Base-by-base conservation (phyloP, 257 asterid species). In the Jacaranda mimosifolia region DNA sequence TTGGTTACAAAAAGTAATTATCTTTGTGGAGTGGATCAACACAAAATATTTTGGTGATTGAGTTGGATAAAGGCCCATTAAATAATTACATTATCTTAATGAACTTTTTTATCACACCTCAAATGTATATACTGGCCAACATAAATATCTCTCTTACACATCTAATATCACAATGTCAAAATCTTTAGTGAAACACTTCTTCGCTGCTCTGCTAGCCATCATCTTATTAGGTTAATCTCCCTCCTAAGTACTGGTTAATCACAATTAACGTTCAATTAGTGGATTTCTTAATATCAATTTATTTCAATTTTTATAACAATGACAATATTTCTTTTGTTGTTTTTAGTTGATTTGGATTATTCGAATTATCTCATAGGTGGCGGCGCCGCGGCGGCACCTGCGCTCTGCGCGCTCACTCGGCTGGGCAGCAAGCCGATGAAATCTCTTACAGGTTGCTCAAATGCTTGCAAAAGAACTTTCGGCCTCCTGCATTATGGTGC, bases 371-470 rank as follows among this genome's bases (percentile, higher is more conserved):
- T 9, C 15, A 48, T 48, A 6, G 15, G 12, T 12, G 32, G 38
- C 36, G 8, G 5, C 14, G 52, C 48, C 39, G 57, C 64, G 19
- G 45, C 45, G 7, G 63, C 63, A 52, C 63, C 64, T 32, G 9
- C 56, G 4, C 42, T 63, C 14, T 75, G 66, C 58, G 66, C 79
- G 66, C n/a, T 42, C 35, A 19, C 45, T 63, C 66, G 9, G 13
- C 4, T 76, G 59, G 75, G 75, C 36, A 42, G 35, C 26, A 42
- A 42, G 58, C 55, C 36, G 51, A 36, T 67, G 75, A 65, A 58
- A 42, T 40, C 74, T 56, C 49, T n/a, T 15, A 8, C n/a, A 5
- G 35, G 1, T 52, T 66, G 80, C 49, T 17, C 74, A 43, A 55
- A 1, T 17, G 43, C 72, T n/a, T 76, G 74, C 74, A 66, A 67